phyloP scores from a whole-genome alignment of 768 basidiomycete genomes.

The Chalciporus pseudorubinellus region DNA sequence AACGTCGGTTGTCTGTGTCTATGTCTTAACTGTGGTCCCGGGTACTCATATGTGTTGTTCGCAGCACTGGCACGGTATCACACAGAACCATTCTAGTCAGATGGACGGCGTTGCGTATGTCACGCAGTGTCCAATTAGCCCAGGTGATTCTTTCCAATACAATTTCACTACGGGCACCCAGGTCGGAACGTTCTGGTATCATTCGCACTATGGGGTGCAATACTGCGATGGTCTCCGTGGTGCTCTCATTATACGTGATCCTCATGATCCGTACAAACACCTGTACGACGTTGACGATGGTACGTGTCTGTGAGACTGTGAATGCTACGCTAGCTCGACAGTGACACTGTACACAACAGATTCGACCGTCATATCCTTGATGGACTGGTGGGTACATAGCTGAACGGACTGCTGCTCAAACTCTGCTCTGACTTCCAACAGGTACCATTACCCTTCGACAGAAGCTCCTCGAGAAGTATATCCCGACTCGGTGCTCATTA shows the following conservation, averaged over 20 bases:
- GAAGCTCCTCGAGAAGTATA: constrained; percentile 12
- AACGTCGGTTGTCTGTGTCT: constrained; percentile 23
- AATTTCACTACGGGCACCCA: constrained; percentile 32
- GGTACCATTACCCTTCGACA: constrained; percentile 18
- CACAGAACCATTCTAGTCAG: constrained; percentile 21
- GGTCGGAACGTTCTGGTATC: constrained; percentile 41
- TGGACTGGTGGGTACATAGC: constrained; percentile 16
- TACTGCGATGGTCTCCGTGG: constrained; percentile 46
- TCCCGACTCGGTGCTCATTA: constrained; percentile 38
- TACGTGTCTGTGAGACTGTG: constrained; percentile 3
- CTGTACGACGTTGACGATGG: constrained; percentile 24
- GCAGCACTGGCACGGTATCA: constrained; percentile 31
- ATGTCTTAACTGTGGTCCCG: background rate
- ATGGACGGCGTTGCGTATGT: constrained; percentile 37
- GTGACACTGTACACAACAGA: background rate
- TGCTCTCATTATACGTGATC: constrained; percentile 43
- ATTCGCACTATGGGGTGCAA: constrained; percentile 22
- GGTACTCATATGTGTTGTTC: constrained; percentile 1
- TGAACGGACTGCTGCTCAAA: background rate
- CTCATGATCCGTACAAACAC: constrained; percentile 18
- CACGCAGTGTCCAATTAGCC: constrained; percentile 41
- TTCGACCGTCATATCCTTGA: constrained; percentile 32
- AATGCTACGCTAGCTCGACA: background rate
- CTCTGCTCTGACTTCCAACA: background rate
- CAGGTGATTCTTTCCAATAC: constrained; percentile 35